Evolutionary conservation across 495 filamentous ascomycete genomes (phyloP), one percentile per base, ranked within the genome.

Genomic region (Geopyxis carbonaria): DNA sequence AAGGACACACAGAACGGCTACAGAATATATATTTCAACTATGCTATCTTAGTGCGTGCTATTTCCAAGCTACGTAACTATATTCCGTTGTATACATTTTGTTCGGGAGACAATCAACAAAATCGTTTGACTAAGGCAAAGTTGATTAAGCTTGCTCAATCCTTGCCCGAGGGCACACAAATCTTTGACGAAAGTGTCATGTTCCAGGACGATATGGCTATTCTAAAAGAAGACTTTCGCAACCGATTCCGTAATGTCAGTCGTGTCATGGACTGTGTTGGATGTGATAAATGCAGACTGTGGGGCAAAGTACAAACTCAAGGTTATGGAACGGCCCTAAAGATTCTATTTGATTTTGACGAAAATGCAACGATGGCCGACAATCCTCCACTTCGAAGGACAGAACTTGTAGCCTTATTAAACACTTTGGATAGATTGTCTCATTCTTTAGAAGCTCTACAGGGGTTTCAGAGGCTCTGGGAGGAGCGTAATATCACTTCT

Each of bases 1-100:
- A 89, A 52, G 65, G 66, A 5, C 73, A 82, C 50, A 85, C 87
- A 0, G 89, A 97, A 45, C 79, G 85, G 37, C 77, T 94, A 53
- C 87, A 87, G 39, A 97, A 97, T 58, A 71, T 95, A 42, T 97
- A 95, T 63, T 97, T 97, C 66, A 93, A 97, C 67, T 97, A 93
- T 56, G 89, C 89, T 0, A 68, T 97, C 21, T 67, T 97, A 15
- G 73, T 85, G 5, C 83, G 89, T 45, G 89, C 89, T 14, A 67
- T 93, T 38, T 75, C 77, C 15, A 97, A 97, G 59, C 72, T 95
- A n/a, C 80, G 75, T 16, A 80, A 79, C 19, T 78, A 89, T 50
- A 65, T 95, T 14, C 61, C 78, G 31, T 57, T 65, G 46, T 97
- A 95, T 63, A 92, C 80, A 1, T 97, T 89, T 59, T 97, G 89